Conservation (phyloP, 352 stramenopile species). For the Phytophthora hybrid region DNA sequence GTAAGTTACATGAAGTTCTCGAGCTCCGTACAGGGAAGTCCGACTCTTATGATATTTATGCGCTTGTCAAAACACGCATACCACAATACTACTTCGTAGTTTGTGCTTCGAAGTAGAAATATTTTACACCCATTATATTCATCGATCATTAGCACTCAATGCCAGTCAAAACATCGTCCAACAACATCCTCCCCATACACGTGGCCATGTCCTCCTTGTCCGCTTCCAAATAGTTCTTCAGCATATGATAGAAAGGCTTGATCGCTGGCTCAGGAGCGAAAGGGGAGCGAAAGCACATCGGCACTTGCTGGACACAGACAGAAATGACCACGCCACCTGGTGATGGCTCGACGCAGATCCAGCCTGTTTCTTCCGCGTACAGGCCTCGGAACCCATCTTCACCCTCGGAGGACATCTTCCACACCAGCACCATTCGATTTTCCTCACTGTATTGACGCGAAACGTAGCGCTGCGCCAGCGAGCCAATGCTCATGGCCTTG, state of each 20-base stretch:
- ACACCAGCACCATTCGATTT: slow-evolving; percentile 57
- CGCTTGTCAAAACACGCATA: too few species aligned
- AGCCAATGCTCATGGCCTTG: background rate
- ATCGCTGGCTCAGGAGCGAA: slow-evolving; percentile 9
- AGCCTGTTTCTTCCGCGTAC: slow-evolving; percentile 37
- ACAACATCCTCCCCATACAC: slow-evolving; percentile 22
- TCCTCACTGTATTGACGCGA: slow-evolving; percentile 48
- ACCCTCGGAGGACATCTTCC: slow-evolving; percentile 51
- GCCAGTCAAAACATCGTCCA: slow-evolving; percentile 22
- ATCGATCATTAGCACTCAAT: slow-evolving; percentile 20
- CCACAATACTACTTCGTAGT: too few species aligned
- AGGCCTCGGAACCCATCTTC: slow-evolving; percentile 32
- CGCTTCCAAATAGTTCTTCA: slow-evolving; percentile 19
- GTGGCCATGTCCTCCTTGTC: slow-evolving; percentile 24
- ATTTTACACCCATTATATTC: too few species aligned
- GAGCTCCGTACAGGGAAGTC: too few species aligned
- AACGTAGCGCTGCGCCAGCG: slow-evolving; percentile 31
- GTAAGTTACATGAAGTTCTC: too few species aligned
- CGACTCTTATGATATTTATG: too few species aligned
- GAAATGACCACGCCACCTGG: slow-evolving; percentile 30
- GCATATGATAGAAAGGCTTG: slow-evolving; percentile 30
- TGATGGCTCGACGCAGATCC: slow-evolving; percentile 21
- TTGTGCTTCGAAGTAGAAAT: too few species aligned
- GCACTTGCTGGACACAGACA: slow-evolving; percentile 45
- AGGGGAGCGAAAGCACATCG: slow-evolving; percentile 15